Conservation (phyloP, 441 rosid species). For the Populus tomentosa region DNA sequence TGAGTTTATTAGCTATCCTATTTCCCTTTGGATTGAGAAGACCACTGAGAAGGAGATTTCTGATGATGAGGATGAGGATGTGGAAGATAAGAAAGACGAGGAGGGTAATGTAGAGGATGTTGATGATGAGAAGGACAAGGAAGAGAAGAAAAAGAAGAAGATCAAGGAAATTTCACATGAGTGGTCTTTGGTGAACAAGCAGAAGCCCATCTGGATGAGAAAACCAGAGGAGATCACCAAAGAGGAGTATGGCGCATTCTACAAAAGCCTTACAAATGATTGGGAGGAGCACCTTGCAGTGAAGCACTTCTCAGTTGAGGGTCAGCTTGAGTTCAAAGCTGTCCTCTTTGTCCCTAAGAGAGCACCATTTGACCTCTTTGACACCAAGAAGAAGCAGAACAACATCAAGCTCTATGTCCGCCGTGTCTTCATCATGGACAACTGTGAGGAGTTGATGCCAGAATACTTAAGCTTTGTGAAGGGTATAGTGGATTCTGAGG, state of each 20-base stretch:
- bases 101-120: slow-evolving; percentile 76
- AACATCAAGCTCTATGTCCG: slow-evolving; percentile 89
- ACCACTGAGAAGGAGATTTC: slow-evolving; percentile 78
- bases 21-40: slow-evolving; percentile 79
- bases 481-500: slow-evolving; percentile 90
- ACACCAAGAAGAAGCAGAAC: slow-evolving; percentile 82
- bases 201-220: slow-evolving; percentile 92
- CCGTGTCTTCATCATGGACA: slow-evolving; percentile 90
- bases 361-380: slow-evolving; percentile 83
- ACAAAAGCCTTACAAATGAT: slow-evolving; percentile 90
- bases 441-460: slow-evolving; percentile 81
- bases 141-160: slow-evolving; percentile 72
- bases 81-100: slow-evolving; percentile 58
- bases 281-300: slow-evolving; percentile 90
- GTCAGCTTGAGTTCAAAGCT: slow-evolving; percentile 95
- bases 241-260: slow-evolving; percentile 83
- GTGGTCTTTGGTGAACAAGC: slow-evolving; percentile 64
- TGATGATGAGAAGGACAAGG: slow-evolving; percentile 69
- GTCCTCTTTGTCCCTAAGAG: slow-evolving; percentile 64
- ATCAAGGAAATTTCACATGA: slow-evolving; percentile 84
- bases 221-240: slow-evolving; percentile 83
- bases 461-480: slow-evolving; percentile 81
- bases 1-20: slow-evolving; percentile 82
- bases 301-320: slow-evolving; percentile 91
- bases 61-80: slow-evolving; percentile 69